A percentile compares a stretch with the other conserved stretches of the same genome.
phyloP scores from a whole-genome alignment of 345 rosid genomes.

The Hirschfeldia incana region DNA sequence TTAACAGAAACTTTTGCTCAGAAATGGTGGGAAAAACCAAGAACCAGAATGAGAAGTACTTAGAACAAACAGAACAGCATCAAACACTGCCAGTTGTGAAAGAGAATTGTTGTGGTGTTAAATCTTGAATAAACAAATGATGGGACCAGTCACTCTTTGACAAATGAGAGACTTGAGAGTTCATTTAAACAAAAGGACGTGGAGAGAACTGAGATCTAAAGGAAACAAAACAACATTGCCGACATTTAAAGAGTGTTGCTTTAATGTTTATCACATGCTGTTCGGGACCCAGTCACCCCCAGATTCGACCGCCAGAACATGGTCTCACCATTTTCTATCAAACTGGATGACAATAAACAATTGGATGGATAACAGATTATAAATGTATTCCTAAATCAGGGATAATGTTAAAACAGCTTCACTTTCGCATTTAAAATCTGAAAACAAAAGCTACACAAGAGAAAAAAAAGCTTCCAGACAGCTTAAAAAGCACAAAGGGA shows the following conservation, averaged over 20 bases:
- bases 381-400: conserved; percentile 29
- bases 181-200: conserved; percentile 26
- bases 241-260: conserved; percentile 32
- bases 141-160: conserved; percentile 29
- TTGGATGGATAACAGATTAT: conserved; percentile 3
- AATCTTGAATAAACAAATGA: conserved; percentile 19
- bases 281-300: conserved; percentile 31
- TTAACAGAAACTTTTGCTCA: background rate
- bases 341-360: background rate
- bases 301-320: conserved; percentile 35
- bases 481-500: conserved; percentile 27
- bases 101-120: background rate
- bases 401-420: conserved; percentile 20
- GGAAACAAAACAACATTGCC: conserved; percentile 29
- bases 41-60: background rate
- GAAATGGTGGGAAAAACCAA: background rate
- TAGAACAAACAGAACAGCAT: conserved; percentile 11
- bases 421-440: conserved; percentile 30
- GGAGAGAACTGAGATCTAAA: conserved; percentile 23
- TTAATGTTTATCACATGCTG: conserved; percentile 37
- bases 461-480: conserved; percentile 19
- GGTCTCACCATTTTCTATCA: conserved; percentile 13
- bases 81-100: background rate
- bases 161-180: conserved; percentile 2
- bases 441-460: conserved; percentile 15